A percentile compares a stretch with the other conserved stretches of the same genome.
Conservation (phyloP, 2,329 filamentous ascomycete species). For the Cryphonectria radicalis region DNA sequence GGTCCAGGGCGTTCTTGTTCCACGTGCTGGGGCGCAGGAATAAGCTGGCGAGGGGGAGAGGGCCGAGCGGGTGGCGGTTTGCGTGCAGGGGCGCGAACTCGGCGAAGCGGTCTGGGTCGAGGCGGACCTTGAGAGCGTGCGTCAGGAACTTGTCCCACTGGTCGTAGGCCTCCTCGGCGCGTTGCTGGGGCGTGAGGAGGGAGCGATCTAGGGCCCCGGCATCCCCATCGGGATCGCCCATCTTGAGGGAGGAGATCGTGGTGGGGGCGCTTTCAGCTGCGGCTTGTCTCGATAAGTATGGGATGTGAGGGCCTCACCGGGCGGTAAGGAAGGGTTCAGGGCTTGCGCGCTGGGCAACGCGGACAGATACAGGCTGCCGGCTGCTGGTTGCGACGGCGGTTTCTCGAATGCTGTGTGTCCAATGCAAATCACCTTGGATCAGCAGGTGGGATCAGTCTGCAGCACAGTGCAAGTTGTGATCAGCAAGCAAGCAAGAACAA, state of each 20-base stretch:
- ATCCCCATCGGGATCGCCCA: conserved; percentile 19
- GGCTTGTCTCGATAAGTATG: not conserved
- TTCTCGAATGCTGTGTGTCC: not conserved
- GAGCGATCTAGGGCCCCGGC: conserved; percentile 1
- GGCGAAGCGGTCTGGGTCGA: conserved; percentile 59
- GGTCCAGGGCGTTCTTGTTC: conserved; percentile 58
- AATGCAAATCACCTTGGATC: not conserved
- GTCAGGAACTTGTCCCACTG: conserved; percentile 58
- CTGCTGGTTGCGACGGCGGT: not conserved
- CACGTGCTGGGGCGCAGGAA: conserved; percentile 58
- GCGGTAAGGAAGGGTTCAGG: not conserved
- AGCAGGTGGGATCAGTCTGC: not conserved
- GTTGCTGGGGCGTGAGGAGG: conserved; percentile 20
- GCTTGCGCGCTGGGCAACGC: not conserved
- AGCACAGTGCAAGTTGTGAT: not conserved
- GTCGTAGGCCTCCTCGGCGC: conserved; percentile 29
- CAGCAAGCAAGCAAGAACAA: not conserved
- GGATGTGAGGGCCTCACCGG: not conserved
- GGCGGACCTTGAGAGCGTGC: conserved; percentile 54
- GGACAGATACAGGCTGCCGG: not conserved
- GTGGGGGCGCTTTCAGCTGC: not conserved
- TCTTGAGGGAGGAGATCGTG: not conserved
- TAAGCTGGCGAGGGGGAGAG: conserved; percentile 58
- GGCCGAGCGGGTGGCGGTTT: conserved; percentile 55
- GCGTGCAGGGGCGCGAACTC: conserved; percentile 54